Conservation (phyloP, 2,329 filamentous ascomycete species). For the Aspergillus texensis region DNA sequence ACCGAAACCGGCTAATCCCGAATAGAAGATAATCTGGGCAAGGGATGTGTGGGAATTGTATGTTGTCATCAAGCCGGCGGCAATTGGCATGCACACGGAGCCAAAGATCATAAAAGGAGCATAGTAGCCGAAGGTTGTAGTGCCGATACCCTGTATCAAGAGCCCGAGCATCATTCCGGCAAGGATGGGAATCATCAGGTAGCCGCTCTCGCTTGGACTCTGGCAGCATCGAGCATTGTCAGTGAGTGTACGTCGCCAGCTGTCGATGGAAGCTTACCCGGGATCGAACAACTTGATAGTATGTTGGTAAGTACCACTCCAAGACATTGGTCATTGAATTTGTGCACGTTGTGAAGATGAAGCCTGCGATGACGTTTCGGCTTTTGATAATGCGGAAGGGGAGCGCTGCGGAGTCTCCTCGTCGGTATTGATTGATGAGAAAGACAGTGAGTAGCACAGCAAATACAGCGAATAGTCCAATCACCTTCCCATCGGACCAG, state of each 20-base stretch:
- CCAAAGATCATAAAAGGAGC: slow-evolving; percentile 39
- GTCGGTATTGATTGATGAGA: slow-evolving; percentile 31
- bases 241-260: background rate
- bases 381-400: slow-evolving; percentile 36
- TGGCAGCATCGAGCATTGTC: background rate
- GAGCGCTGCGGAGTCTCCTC: slow-evolving; percentile 35
- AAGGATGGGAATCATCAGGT: slow-evolving; percentile 32
- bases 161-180: slow-evolving; percentile 25
- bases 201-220: slow-evolving; percentile 27
- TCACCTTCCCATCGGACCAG: slow-evolving; percentile 36
- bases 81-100: slow-evolving; percentile 36
- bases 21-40: slow-evolving; percentile 31
- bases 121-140: slow-evolving; percentile 35
- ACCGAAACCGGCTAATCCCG: slow-evolving; percentile 31
- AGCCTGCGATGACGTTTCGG: slow-evolving; percentile 30
- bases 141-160: slow-evolving; percentile 25
- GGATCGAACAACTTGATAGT: slow-evolving; percentile 36
- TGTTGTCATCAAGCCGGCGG: slow-evolving; percentile 38
- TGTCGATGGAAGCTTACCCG: slow-evolving; percentile 14
- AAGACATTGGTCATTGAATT: slow-evolving; percentile 28
- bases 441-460: slow-evolving; percentile 36
- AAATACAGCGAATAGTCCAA: slow-evolving; percentile 36
- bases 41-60: slow-evolving; percentile 24
- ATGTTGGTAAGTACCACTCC: slow-evolving; percentile 37
- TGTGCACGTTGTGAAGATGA: slow-evolving; percentile 26